Evolutionary conservation across 257 asterid species (phyloP).

Genomic region (Solanum rostratum): DNA sequence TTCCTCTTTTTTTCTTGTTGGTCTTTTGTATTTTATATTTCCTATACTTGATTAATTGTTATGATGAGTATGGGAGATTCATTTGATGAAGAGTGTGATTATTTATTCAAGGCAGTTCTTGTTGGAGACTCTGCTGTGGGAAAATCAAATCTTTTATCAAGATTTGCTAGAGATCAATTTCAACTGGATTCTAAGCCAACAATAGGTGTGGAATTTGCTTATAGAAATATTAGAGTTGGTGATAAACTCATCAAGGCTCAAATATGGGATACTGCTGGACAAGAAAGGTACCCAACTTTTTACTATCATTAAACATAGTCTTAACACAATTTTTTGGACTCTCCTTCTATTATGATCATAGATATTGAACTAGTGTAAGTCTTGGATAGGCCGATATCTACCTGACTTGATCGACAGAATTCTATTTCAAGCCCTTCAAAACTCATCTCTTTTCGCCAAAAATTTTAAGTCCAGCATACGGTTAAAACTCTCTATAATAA

Average conservation of each 20-base stretch:
- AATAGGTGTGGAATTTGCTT: conserved; percentile 82
- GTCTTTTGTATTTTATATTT: neutral
- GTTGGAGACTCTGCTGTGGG: conserved; percentile 90
- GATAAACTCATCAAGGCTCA: conserved; percentile 83
- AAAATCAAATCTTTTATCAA: conserved; percentile 61
- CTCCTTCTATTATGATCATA: neutral
- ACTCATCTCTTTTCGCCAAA: neutral
- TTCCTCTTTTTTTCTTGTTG: neutral
- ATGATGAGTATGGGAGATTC: conserved; percentile 30
- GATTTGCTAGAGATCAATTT: conserved; percentile 59
- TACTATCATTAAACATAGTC: neutral
- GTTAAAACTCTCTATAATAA: neutral
- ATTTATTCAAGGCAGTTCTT: conserved; percentile 69
- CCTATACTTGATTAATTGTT: neutral
- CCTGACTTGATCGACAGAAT: too few relatives aligned
- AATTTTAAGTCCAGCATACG: neutral
- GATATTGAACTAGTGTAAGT: neutral
- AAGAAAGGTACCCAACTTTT: conserved; percentile 50
- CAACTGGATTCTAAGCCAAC: conserved; percentile 77
- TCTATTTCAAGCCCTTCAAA: too few relatives aligned
- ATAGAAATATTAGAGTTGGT: conserved; percentile 50
- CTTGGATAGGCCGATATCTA: too few relatives aligned
- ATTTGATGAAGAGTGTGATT: conserved; percentile 80
- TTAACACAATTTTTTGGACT: neutral
- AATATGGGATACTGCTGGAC: conserved; percentile 96